Base-by-base conservation (phyloP, 1,284 basidiomycete species). In the Cryptococcus wingfieldii region DNA sequence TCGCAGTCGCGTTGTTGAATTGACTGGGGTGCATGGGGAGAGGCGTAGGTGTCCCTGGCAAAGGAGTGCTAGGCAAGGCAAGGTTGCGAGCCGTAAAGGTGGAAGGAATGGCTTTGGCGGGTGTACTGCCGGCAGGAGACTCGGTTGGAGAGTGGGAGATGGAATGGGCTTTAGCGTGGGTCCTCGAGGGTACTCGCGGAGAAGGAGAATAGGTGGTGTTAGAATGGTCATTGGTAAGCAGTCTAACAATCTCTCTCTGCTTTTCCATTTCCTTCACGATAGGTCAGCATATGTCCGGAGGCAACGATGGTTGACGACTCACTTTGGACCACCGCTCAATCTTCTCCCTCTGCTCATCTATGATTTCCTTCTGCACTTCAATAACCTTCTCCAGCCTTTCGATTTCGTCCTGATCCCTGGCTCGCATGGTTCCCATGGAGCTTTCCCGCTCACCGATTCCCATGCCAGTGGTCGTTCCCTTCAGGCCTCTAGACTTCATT, bases 251-350 rank as follows among this genome's bases (percentile, higher is more conserved):
- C 47, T 71, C 68, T 23, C 68, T 66, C 56, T 77, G 74, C 53
- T 70, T 65, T 31, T 71, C 66, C 18, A 76, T 71, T 44, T 75
- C 67, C 65, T 75, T 48, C 23, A 10, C 18, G 14, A 5, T 9
- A 8, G 12, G 6, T 13, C 16, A 34, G 12, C 38, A 18, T 55
- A 10, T 51, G 42, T 25, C 41, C 19, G n/a, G 28, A 43, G n/a
- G 16, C 43, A 44, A 19, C 54, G 13, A 19, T 34, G n/a, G 14
- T 18, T 5, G 12, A 13, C 5, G 12, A 63, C 67, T 64, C 55
- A 75, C 72, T 51, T 65, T 64, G n/a, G 67, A 61, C 74, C 74
- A 77, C 39, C 64, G 57, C 48, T 64, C 60, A 38, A 77, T 73
- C 65, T 73, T 75, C 57, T 63, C 64, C 50, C 69, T 59, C 59